These are phyloP conservation scores for Suillus hirtellus DNA, from an alignment of 768 basidiomycete species.

Conservation along the genomic window DNA sequence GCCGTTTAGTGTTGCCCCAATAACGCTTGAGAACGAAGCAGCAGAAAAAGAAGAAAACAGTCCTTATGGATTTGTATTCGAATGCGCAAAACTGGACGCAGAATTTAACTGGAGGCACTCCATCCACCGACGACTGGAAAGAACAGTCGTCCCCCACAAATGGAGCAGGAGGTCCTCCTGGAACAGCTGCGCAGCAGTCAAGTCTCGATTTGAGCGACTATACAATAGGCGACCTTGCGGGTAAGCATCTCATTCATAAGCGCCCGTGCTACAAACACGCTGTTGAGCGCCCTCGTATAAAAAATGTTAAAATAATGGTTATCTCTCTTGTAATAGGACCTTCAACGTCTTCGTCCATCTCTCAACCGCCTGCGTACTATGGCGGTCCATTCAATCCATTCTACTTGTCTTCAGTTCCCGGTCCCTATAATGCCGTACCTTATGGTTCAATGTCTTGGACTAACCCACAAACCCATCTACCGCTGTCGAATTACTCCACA, in stretches of 20 bases:
- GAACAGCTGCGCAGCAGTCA: conserved; percentile 29
- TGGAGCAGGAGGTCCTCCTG: conserved; percentile 28
- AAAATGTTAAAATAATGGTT: conserved; percentile 15
- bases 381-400: conserved; percentile 42
- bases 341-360: conserved; percentile 41
- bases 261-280: conserved; percentile 25
- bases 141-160: conserved; percentile 30
- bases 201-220: conserved; percentile 45
- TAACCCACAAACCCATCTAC: conserved; percentile 42
- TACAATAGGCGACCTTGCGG: conserved; percentile 42
- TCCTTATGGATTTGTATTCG: conserved; percentile 49
- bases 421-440: conserved; percentile 52
- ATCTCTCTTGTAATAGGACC: conserved; percentile 26
- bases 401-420: conserved; percentile 40
- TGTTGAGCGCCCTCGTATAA: conserved; percentile 11
- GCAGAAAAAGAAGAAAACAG: conserved; percentile 42
- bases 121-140: conserved; percentile 42
- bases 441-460: conserved; percentile 56
- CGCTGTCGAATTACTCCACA: conserved; percentile 74
- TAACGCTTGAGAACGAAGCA: conserved; percentile 43
- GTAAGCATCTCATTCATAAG: conserved; percentile 37
- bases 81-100: conserved; percentile 43
- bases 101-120: conserved; percentile 33
- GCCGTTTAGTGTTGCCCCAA: conserved; percentile 44
- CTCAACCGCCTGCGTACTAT: conserved; percentile 44